phyloP scores from a whole-genome alignment of 352 stramenopile genomes.

The Globisporangium yorkense region DNA sequence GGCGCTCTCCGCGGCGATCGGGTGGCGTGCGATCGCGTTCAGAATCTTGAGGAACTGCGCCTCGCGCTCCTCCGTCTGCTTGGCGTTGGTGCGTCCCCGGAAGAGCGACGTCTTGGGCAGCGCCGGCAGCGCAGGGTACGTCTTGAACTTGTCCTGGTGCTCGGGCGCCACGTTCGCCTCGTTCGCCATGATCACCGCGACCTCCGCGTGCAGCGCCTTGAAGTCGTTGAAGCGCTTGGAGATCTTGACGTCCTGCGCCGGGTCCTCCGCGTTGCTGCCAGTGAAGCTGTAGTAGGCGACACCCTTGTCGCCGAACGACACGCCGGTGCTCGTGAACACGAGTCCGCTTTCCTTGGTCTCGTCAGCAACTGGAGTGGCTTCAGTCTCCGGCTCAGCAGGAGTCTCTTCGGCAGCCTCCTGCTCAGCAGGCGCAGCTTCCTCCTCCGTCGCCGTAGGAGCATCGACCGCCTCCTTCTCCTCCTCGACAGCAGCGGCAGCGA shows the following conservation, averaged over 20 bases:
- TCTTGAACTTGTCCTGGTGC: constrained; percentile 47
- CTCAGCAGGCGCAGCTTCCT: constrained; percentile 12
- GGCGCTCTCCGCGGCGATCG: constrained; percentile 39
- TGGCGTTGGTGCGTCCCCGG: constrained; percentile 37
- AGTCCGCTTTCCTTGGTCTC: constrained; percentile 17
- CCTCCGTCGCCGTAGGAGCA: constrained; percentile 1
- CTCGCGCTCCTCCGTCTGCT: constrained; percentile 53
- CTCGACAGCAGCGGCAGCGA: background rate
- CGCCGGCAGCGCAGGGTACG: constrained; percentile 50
- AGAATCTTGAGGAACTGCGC: constrained; percentile 56
- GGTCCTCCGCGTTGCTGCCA: constrained; percentile 31
- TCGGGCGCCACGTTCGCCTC: constrained; percentile 39
- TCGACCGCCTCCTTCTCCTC: constrained; percentile 8
- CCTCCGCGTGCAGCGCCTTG: constrained; percentile 46
- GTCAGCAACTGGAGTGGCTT: constrained; percentile 12
- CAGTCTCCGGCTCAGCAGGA: constrained; percentile 9
- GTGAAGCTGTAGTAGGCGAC: constrained; percentile 64
- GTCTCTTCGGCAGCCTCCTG: constrained; percentile 6
- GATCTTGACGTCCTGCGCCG: constrained; percentile 36
- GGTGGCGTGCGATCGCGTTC: constrained; percentile 53
- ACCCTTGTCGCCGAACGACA: constrained; percentile 43
- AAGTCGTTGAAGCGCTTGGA: constrained; percentile 78
- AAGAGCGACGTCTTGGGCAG: constrained; percentile 41
- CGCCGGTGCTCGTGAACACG: constrained; percentile 33
- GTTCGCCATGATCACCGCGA: constrained; percentile 51